These are phyloP conservation scores for Tetrapisispora pingtungensis DNA, from an alignment of 805 yeast species.

Conservation along the genomic window DNA sequence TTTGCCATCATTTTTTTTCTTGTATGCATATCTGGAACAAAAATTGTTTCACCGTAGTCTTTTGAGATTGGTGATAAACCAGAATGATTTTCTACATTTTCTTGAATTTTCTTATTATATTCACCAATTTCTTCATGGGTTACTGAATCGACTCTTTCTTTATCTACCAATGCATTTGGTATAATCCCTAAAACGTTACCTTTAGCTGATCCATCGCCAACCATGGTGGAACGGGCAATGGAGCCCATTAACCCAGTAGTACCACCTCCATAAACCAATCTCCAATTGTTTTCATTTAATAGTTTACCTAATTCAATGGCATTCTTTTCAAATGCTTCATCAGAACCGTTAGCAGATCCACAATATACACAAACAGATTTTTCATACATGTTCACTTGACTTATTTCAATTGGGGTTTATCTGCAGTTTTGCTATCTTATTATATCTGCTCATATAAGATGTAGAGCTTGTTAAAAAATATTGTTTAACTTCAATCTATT, in stretches of 20 bases:
- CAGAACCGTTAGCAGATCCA: slow-evolving; percentile 68
- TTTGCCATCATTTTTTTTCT: slow-evolving; percentile 79
- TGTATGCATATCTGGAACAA: slow-evolving; percentile 84
- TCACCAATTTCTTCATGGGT: slow-evolving; percentile 17
- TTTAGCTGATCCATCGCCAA: slow-evolving; percentile 20
- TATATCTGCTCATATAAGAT: no score
- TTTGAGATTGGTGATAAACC: slow-evolving; percentile 51
- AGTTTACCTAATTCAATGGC: slow-evolving; percentile 53
- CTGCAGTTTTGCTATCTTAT: no score
- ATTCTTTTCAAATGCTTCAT: slow-evolving; percentile 36
- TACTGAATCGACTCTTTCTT: slow-evolving; percentile 39
- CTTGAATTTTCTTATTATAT: slow-evolving; percentile 40
- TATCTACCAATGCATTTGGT: slow-evolving; percentile 69
- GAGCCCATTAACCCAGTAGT: slow-evolving; percentile 77
- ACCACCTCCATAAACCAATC: slow-evolving; percentile 84
- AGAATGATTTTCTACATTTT: slow-evolving; percentile 49
- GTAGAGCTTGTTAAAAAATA: no score
- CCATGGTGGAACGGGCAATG: slow-evolving; percentile 54
- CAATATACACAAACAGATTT: slow-evolving; percentile 68
- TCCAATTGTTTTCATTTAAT: slow-evolving; percentile 53
- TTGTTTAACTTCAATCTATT: no score
- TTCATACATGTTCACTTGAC: slow-evolving; percentile 7
- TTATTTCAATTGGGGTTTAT: no score
- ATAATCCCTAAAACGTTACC: slow-evolving; percentile 79
- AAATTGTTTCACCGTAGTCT: slow-evolving; percentile 64